A percentile compares a stretch with the other conserved stretches of the same genome.
These are phyloP conservation scores for Diplodia sapinea DNA, from an alignment of 2,329 filamentous ascomycete species.

Conservation along the genomic window DNA sequence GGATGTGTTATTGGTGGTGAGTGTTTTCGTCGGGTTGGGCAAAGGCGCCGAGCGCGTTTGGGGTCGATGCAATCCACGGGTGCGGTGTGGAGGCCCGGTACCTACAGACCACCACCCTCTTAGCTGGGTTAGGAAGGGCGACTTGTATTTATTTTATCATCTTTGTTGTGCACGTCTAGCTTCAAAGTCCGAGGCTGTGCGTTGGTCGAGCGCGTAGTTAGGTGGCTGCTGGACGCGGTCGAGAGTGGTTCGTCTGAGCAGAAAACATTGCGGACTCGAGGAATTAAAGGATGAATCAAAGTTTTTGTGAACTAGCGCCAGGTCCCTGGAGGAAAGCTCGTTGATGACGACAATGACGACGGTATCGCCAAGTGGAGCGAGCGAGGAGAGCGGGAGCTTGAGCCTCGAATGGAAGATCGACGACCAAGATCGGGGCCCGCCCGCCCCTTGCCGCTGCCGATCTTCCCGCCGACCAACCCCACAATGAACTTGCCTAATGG, in stretches of 20 bases:
- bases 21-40: not conserved
- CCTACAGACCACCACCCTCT: too few relatives aligned
- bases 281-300: not conserved
- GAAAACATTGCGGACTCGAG: not conserved
- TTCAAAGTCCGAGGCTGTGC: not conserved
- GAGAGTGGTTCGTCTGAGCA: not conserved
- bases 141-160: too few relatives aligned
- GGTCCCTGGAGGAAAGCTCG: not conserved
- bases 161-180: too few relatives aligned
- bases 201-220: not conserved
- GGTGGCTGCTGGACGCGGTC: not conserved
- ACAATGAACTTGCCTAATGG: not conserved
- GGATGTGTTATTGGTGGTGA: not conserved
- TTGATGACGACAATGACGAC: conserved; percentile 13
- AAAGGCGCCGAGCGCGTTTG: not conserved
- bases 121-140: too few relatives aligned
- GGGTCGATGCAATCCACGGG: too few relatives aligned
- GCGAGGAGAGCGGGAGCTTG: not conserved
- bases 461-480: not conserved
- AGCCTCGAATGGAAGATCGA: conserved; percentile 19
- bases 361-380: conserved; percentile 3
- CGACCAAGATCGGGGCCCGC: conserved; percentile 27
- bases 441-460: not conserved
- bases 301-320: not conserved
- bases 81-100: too few relatives aligned